Percentiles rank a stretch among this genome's conserved stretches.
Evolutionary conservation across 768 basidiomycete genomes (phyloP).

Genomic region (Xerocomus spinulosus): DNA sequence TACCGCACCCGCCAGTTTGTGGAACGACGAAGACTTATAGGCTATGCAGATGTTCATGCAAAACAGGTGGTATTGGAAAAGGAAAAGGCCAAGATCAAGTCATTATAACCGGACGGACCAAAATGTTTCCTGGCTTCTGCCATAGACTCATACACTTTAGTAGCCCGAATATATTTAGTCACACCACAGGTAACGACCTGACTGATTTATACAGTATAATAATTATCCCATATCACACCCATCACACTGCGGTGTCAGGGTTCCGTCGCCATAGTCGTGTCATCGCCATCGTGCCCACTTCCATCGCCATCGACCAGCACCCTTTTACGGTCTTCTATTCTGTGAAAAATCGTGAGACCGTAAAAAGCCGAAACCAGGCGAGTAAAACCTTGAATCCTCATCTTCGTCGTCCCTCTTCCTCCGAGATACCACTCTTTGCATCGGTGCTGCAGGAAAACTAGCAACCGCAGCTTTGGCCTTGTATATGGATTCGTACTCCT

Average conservation of each 20-base stretch:
- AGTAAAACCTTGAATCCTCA: conserved; percentile 45
- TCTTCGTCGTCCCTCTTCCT: conserved; percentile 77
- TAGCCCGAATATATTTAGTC: conserved; percentile 14
- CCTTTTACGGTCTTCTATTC: conserved; percentile 44
- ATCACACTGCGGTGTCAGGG: conserved; percentile 9
- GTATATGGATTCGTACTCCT: conserved; percentile 95
- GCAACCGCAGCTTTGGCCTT: conserved; percentile 70
- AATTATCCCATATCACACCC: conserved; percentile 11
- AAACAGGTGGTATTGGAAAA: conserved; percentile 80
- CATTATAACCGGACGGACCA: conserved; percentile 45
- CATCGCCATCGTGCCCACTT: conserved; percentile 24
- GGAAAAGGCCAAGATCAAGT: conserved; percentile 79
- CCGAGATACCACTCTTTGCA: conserved; percentile 42
- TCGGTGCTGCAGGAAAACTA: conserved; percentile 43
- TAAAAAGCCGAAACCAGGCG: not conserved
- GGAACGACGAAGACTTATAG: conserved; percentile 2
- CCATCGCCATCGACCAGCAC: conserved; percentile 31
- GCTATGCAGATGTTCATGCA: conserved; percentile 63
- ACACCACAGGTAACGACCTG: conserved; percentile 11
- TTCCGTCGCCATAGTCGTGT: conserved; percentile 34
- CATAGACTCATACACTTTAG: conserved; percentile 11
- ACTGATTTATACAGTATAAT: conserved; percentile 25
- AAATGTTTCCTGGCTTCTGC: not conserved
- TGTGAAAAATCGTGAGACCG: conserved; percentile 8
- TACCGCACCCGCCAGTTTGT: conserved; percentile 28